These are phyloP conservation scores for Alternaria conjuncta DNA, from an alignment of 2,329 filamentous ascomycete species.

Conservation along the genomic window DNA sequence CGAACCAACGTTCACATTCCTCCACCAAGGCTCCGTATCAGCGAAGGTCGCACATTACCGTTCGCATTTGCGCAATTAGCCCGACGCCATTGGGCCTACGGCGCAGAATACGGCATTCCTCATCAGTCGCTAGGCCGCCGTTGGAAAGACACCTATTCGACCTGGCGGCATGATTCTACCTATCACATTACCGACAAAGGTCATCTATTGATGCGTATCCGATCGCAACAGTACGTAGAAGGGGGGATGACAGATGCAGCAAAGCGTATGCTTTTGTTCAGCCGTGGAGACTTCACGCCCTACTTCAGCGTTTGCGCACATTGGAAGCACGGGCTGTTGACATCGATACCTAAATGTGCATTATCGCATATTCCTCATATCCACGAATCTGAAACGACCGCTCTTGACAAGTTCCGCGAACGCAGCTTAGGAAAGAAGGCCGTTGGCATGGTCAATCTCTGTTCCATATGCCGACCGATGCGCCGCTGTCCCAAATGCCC, in stretches of 20 bases:
- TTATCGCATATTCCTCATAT: constrained; percentile 62
- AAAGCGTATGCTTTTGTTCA: constrained; percentile 64
- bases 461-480: constrained; percentile 64
- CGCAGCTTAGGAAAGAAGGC: constrained; percentile 37
- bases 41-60: constrained; percentile 61
- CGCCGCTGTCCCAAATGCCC: constrained; percentile 67
- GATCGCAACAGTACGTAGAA: constrained; percentile 60
- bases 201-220: constrained; percentile 64
- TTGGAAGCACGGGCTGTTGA: constrained; percentile 67
- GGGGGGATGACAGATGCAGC: constrained; percentile 58
- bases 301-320: constrained; percentile 69
- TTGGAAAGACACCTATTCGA: constrained; percentile 59
- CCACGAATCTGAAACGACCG: constrained; percentile 41
- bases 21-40: constrained; percentile 57
- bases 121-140: constrained; percentile 55
- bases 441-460: constrained; percentile 59
- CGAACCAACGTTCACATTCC: constrained; percentile 59
- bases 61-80: constrained; percentile 66
- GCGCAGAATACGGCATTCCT: constrained; percentile 46
- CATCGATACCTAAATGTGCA: constrained; percentile 67
- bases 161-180: constrained; percentile 61
- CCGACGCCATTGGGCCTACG: constrained; percentile 57
- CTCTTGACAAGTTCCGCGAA: constrained; percentile 50
- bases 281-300: constrained; percentile 65
- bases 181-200: constrained; percentile 62